phyloP scores from a whole-genome alignment of 139 green algal genomes.

The Zygnema circumcarinatum region DNA sequence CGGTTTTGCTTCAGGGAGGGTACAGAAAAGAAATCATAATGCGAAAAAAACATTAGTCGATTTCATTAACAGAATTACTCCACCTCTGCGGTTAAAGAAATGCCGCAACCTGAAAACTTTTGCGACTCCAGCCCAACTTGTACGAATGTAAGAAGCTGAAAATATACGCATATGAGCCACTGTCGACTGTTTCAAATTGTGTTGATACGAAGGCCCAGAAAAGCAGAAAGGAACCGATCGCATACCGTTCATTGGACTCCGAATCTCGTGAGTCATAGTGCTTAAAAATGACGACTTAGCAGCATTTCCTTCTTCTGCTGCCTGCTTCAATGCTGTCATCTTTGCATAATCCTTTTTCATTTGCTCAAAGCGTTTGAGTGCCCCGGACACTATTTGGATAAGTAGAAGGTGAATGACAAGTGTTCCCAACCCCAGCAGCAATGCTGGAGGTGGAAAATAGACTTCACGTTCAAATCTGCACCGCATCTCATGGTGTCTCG shows the following conservation, averaged over 20 bases:
- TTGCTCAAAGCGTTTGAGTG: neutral
- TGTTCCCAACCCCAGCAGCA: neutral
- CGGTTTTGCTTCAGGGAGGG: too few species aligned
- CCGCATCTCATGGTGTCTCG: neutral
- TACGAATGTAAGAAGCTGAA: too few species aligned
- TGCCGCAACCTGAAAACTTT: too few species aligned
- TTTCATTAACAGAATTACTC: too few species aligned
- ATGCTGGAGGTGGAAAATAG: neutral
- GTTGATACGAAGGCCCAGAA: too few species aligned
- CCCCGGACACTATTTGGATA: neutral
- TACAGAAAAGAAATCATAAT: too few species aligned
- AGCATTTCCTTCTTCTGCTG: neutral
- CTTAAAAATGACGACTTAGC: constrained; percentile 72
- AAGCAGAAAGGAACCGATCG: too few species aligned
- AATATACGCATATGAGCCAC: too few species aligned
- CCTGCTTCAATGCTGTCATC: constrained; percentile 6
- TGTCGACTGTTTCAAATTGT: too few species aligned
- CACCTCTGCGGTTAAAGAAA: too few species aligned
- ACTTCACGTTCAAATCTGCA: neutral
- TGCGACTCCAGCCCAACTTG: too few species aligned
- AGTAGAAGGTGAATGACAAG: neutral
- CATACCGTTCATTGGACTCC: constrained; percentile 25
- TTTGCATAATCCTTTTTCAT: constrained; percentile 19
- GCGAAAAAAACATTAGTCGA: too few species aligned
- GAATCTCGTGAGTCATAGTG: constrained; percentile 74